Conservation (phyloP, 2,329 filamentous ascomycete genomes). For the Aspergillus phoenicis region DNA sequence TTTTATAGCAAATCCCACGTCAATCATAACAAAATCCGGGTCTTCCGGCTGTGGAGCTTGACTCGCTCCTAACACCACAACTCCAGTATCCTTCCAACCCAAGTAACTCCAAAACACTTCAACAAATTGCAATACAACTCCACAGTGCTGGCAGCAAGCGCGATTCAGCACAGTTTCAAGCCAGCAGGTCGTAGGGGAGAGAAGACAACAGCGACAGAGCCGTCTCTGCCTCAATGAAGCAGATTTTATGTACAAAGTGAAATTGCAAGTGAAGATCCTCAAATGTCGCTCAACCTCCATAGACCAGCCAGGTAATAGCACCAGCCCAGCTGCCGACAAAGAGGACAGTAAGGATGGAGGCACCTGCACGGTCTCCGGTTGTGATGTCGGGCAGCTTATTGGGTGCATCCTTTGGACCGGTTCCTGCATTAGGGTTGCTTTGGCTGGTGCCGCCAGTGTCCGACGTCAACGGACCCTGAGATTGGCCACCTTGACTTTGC, state of each 20-base stretch:
- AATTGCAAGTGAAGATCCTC: neutral
- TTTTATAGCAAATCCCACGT: neutral
- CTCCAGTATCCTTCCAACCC: neutral
- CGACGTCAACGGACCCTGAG: slow-evolving; percentile 42
- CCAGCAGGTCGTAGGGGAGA: neutral
- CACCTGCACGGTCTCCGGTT: slow-evolving; percentile 41
- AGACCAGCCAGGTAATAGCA: slow-evolving; percentile 35
- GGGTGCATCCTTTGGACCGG: slow-evolving; percentile 17
- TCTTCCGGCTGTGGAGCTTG: neutral
- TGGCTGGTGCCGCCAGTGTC: slow-evolving; percentile 62
- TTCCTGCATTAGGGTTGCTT: slow-evolving; percentile 49
- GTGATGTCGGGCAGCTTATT: slow-evolving; percentile 29
- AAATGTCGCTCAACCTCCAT: slow-evolving; percentile 22
- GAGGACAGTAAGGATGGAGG: slow-evolving; percentile 37
- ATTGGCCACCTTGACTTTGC: slow-evolving; percentile 27
- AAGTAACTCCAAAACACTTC: neutral
- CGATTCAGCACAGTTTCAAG: neutral
- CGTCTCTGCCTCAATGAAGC: neutral
- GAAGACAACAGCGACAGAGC: neutral
- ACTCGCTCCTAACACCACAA: neutral
- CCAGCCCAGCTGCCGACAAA: slow-evolving; percentile 33
- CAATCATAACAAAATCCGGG: neutral
- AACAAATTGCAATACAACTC: neutral
- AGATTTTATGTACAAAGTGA: neutral
- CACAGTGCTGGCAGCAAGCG: neutral